Conservation (phyloP, 73 alveolate genomes). For the Uronychia setigera region DNA sequence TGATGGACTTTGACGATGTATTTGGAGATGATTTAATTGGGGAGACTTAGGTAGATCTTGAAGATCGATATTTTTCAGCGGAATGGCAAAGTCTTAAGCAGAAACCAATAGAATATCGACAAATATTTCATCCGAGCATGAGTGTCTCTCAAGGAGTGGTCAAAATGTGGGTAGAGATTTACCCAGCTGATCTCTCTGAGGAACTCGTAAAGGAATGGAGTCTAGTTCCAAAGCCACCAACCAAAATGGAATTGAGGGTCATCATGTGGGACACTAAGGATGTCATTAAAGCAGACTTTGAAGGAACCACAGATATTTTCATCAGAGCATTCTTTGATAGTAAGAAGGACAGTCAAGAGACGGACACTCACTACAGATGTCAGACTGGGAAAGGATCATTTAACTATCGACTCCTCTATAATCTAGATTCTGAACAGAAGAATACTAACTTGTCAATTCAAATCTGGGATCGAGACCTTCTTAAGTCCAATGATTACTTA, state of each 20-base stretch:
- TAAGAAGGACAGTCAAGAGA: slow-evolving; percentile 61
- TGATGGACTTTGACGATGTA: slow-evolving; percentile 69
- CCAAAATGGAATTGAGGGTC: slow-evolving; percentile 88
- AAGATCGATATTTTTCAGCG: slow-evolving; percentile 75
- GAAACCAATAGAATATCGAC: slow-evolving; percentile 78
- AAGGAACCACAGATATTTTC: slow-evolving; percentile 77
- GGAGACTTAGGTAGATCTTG: slow-evolving; percentile 76
- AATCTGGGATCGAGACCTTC: slow-evolving; percentile 91
- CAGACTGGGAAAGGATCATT: slow-evolving; percentile 80
- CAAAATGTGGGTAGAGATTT: slow-evolving; percentile 93
- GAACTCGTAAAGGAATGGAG: slow-evolving; percentile 83
- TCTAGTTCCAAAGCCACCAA: slow-evolving; percentile 80
- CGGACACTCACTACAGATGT: slow-evolving; percentile 91
- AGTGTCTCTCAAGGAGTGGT: slow-evolving; percentile 90
- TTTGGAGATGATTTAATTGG: slow-evolving; percentile 83
- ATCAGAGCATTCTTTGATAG: slow-evolving; percentile 60
- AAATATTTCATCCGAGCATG: slow-evolving; percentile 85
- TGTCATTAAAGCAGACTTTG: slow-evolving; percentile 72
- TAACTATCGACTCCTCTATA: slow-evolving; percentile 80
- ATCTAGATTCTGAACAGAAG: slow-evolving; percentile 80
- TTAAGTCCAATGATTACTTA: slow-evolving; percentile 90
- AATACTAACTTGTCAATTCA: slow-evolving; percentile 64
- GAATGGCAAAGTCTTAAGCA: slow-evolving; percentile 72
- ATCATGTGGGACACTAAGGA: slow-evolving; percentile 95
- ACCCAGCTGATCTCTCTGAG: slow-evolving; percentile 69